phyloP scores from a whole-genome alignment of 768 basidiomycete species.

The Pholiota microspora region DNA sequence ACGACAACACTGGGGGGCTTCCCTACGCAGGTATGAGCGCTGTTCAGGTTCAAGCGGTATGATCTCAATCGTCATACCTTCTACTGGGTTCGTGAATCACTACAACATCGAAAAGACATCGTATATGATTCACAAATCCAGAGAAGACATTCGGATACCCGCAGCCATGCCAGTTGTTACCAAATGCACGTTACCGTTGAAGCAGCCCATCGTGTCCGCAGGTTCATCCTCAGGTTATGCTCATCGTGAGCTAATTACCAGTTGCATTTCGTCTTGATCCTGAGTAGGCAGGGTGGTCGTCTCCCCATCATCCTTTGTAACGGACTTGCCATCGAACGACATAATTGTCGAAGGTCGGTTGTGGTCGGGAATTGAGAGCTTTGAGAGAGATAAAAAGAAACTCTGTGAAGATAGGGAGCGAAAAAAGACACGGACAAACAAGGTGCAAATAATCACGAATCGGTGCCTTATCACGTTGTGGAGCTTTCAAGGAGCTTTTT shows the following conservation, averaged over 20 bases:
- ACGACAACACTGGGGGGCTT: conserved; percentile 77
- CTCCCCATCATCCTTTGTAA: conserved; percentile 25
- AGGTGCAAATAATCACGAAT: background rate
- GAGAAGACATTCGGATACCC: conserved; percentile 68
- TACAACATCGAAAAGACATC: conserved; percentile 9
- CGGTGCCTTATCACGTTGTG: background rate
- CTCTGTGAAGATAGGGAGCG: background rate
- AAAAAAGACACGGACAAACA: conserved; percentile 8
- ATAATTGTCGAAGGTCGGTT: background rate
- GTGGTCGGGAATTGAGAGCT: background rate
- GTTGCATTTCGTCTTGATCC: conserved; percentile 43
- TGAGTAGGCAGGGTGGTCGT: conserved; percentile 13
- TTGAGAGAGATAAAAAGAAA: background rate
- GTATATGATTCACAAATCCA: conserved; percentile 18
- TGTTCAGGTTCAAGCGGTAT: conserved; percentile 98
- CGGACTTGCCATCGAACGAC: conserved; percentile 23
- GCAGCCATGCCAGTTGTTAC: conserved; percentile 82
- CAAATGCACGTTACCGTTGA: conserved; percentile 73
- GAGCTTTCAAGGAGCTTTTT: no score
- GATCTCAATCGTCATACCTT: conserved; percentile 78
- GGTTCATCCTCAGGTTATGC: conserved; percentile 28
- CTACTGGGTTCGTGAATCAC: conserved; percentile 9
- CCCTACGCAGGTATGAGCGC: conserved; percentile 98
- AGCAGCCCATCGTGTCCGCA: conserved; percentile 29
- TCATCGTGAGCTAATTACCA: conserved; percentile 36